Base-by-base conservation (phyloP, 208 protist genomes). In the Leishmania martiniquensis region DNA sequence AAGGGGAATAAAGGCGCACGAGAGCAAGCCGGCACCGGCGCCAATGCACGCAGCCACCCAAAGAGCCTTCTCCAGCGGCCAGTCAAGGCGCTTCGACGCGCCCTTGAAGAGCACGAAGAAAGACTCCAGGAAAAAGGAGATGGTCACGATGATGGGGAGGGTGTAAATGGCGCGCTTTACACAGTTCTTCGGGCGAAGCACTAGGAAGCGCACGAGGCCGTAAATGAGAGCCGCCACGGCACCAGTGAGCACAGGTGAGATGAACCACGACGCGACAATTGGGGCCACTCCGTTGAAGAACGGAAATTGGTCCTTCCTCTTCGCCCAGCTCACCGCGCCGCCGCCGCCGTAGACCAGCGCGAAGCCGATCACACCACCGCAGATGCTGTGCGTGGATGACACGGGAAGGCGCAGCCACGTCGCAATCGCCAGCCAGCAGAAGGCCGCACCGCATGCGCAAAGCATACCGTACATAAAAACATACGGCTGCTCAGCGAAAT, bases 391-490 rank as follows among this genome's bases (percentile, higher is more conserved):
- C 15, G 79, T 83, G 34, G 89, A 91, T 52, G 85, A 90, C 42
- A 93, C 89, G 37, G 87, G 81, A 54, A 93, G 85, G 57, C 70
- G 77, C 80, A 80, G 45, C 71, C 76, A 81, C 1, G 89, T 93
- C 37, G 89, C 89, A 32, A 91, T 42, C 39, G 83, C 34, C 12
- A 93, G 69, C 89, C 89, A 93, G 59, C 75, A 77, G 70, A 89
- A 89, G 73, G 87, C 73, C 5, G 85, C 44, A 32, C 70, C 75
- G 25, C 87, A 76, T 34, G 87, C 76, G 75, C 89, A 93, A 34
- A 93, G 85, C 74, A 93, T 87, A 67, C 89, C 89, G 81, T 91
- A 93, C 89, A 93, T 93, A 72, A 93, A 74, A n/a, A 90, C 69
- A 78, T 93, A 93, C 25, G 89, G 89, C 32, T 93, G 68, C 10